Conservation (phyloP, 2,329 filamentous ascomycete genomes). For the Botrytis deweyae region DNA sequence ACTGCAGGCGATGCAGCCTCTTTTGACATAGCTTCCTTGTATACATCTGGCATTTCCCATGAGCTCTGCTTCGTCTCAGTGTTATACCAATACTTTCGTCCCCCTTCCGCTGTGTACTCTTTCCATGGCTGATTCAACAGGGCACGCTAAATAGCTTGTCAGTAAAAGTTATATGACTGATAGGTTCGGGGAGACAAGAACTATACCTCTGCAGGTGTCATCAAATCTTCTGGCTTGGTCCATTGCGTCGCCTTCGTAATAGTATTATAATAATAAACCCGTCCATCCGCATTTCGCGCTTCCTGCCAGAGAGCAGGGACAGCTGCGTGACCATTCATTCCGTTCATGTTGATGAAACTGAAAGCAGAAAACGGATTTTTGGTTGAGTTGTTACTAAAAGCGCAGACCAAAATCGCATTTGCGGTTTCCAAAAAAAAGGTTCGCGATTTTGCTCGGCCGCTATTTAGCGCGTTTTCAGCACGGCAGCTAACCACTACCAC, state of each 20-base stretch:
- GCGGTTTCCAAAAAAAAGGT: constrained; percentile 10
- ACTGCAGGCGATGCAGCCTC: constrained; percentile 44
- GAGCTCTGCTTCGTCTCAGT: constrained; percentile 87
- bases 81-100: constrained; percentile 94
- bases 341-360: constrained; percentile 30
- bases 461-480: constrained; percentile 17
- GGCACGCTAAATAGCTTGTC: constrained; percentile 58
- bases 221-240: constrained; percentile 88
- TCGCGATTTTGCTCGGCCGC: constrained; percentile 19
- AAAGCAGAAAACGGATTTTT: constrained; percentile 14
- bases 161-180: constrained; percentile 16
- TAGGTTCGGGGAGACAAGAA: constrained; percentile 29
- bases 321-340: constrained; percentile 37
- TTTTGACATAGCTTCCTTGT: constrained; percentile 71
- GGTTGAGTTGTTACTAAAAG: constrained; percentile 2
- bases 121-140: constrained; percentile 86
- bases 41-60: constrained; percentile 88
- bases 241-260: constrained; percentile 87
- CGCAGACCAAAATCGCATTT: constrained; percentile 17
- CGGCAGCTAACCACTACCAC: neutral
- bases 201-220: constrained; percentile 75
- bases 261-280: constrained; percentile 87
- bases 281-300: constrained; percentile 76
- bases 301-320: constrained; percentile 70
- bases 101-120: constrained; percentile 83